Conservation (phyloP, 495 filamentous ascomycete genomes). For the Aspergillus campestris region DNA sequence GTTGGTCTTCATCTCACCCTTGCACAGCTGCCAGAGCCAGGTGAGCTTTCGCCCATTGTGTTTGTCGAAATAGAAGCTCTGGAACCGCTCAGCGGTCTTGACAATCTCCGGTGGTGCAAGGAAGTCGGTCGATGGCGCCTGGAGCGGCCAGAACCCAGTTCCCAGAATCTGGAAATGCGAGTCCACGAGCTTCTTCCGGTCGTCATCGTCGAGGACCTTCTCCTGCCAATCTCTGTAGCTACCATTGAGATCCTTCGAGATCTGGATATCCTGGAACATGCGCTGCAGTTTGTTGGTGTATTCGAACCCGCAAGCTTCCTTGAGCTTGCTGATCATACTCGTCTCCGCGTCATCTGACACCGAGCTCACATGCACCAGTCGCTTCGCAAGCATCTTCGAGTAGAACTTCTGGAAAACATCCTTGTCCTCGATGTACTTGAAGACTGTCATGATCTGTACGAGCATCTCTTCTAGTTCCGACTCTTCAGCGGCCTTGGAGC, state of each 20-base stretch:
- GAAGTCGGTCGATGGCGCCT: conserved; percentile 75
- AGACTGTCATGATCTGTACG: conserved; percentile 97
- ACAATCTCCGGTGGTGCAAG: conserved; percentile 75
- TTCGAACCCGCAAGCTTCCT: conserved; percentile 96
- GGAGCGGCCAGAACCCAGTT: conserved; percentile 96
- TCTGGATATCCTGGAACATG: conserved; percentile 99
- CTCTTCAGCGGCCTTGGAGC: conserved; percentile 82
- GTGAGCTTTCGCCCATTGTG: conserved; percentile 93
- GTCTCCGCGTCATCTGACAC: conserved; percentile 97
- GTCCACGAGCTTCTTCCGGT: conserved; percentile 56
- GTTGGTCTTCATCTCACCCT: conserved; percentile 90
- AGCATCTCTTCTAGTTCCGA: conserved; percentile 84
- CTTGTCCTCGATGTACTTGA: conserved; percentile 99
- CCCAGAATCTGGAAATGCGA: conserved; percentile 81
- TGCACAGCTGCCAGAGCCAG: conserved; percentile 97
- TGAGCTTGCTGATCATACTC: conserved; percentile 98
- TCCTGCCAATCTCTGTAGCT: conserved; percentile 67
- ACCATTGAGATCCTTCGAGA: conserved; percentile 91
- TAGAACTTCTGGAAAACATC: conserved; percentile 99
- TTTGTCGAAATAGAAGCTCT: conserved; percentile 88
- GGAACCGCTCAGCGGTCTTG: conserved; percentile 80
- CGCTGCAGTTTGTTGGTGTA: conserved; percentile 99
- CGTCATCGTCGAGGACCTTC: conserved; percentile 52
- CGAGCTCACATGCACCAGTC: conserved; percentile 86
- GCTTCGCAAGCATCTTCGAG: conserved; percentile 90